Conservation (phyloP, 1,139 yeast genomes). For the Kodamaea anthophila region DNA sequence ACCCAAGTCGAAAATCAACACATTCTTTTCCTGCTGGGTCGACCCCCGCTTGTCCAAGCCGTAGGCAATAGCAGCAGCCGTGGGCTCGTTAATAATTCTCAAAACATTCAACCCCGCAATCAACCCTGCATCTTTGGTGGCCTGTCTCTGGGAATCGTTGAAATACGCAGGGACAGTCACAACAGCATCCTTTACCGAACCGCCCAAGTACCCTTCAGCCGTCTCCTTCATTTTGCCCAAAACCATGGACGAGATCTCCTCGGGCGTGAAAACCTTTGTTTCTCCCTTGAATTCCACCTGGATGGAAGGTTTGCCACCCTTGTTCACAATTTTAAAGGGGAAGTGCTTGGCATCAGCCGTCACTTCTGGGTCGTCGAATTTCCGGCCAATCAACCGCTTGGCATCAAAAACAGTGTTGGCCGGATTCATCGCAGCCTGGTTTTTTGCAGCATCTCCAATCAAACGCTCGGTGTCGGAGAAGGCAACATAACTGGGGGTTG, state of each 20-base stretch:
- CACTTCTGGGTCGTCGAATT: constrained; percentile 38
- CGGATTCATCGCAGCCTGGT: constrained; percentile 29
- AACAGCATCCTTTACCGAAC: constrained; percentile 40
- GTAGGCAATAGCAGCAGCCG: constrained; percentile 48
- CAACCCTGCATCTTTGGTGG: constrained; percentile 46
- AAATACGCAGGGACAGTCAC: constrained; percentile 48
- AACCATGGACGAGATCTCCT: constrained; percentile 21
- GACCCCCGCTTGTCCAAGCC: constrained; percentile 36
- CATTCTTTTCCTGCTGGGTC: constrained; percentile 16
- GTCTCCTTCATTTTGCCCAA: constrained; percentile 41
- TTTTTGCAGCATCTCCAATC: constrained; percentile 28
- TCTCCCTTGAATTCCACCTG: constrained; percentile 20
- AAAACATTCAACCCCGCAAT: constrained; percentile 46
- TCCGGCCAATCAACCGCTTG: constrained; percentile 39
- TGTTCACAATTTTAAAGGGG: constrained; percentile 35
- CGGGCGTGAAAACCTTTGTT: constrained; percentile 18
- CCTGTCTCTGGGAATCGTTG: constrained; percentile 47
- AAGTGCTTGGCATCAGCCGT: constrained; percentile 39
- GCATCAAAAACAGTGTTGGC: constrained; percentile 25
- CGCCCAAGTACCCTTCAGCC: constrained; percentile 41
- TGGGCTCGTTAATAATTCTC: constrained; percentile 47
- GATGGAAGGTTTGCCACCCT: constrained; percentile 16
- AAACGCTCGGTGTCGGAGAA: constrained; percentile 24
- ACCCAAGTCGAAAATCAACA: constrained; percentile 45
- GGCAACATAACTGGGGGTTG: constrained; percentile 25